phyloP scores from a whole-genome alignment of 1,284 basidiomycete genomes.

The Fereydounia khargensis region DNA sequence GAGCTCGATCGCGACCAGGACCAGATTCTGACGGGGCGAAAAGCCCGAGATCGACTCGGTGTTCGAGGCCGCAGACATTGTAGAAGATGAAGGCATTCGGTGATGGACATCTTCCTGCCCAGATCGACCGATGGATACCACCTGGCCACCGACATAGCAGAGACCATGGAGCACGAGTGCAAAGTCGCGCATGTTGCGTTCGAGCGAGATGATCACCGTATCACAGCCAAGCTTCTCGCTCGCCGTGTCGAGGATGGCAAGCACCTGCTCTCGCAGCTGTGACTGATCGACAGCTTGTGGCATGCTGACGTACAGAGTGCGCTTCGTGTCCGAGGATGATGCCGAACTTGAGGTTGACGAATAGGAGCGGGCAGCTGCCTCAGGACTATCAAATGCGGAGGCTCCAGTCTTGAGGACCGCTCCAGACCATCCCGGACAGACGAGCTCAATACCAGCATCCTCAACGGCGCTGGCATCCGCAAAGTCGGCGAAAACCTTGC shows the following conservation, averaged over 20 bases:
- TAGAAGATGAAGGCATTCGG: not conserved
- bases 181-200: constrained; percentile 31
- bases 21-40: constrained; percentile 11
- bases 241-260: constrained; percentile 44
- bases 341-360: constrained; percentile 11
- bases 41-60: constrained; percentile 15
- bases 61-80: constrained; percentile 1
- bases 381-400: not conserved
- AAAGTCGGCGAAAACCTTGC: constrained; percentile 33
- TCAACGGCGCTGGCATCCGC: constrained; percentile 16
- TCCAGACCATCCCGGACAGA: constrained; percentile 46
- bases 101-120: not conserved
- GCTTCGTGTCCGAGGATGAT: constrained; percentile 22
- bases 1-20: constrained; percentile 33
- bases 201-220: constrained; percentile 40
- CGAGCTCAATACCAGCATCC: constrained; percentile 46
- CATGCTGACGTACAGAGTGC: constrained; percentile 50
- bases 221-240: constrained; percentile 39
- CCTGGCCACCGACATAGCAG: constrained; percentile 47
- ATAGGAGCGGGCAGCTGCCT: constrained; percentile 1
- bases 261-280: constrained; percentile 40
- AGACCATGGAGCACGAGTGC: constrained; percentile 41
- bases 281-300: constrained; percentile 24
- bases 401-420: constrained; percentile 35
- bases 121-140: constrained; percentile 16